Percentiles rank a stretch among this genome's conserved stretches.
Evolutionary conservation across 2,329 filamentous ascomycete genomes (phyloP).

Genomic region (Pseudohalonectria lignicola): DNA sequence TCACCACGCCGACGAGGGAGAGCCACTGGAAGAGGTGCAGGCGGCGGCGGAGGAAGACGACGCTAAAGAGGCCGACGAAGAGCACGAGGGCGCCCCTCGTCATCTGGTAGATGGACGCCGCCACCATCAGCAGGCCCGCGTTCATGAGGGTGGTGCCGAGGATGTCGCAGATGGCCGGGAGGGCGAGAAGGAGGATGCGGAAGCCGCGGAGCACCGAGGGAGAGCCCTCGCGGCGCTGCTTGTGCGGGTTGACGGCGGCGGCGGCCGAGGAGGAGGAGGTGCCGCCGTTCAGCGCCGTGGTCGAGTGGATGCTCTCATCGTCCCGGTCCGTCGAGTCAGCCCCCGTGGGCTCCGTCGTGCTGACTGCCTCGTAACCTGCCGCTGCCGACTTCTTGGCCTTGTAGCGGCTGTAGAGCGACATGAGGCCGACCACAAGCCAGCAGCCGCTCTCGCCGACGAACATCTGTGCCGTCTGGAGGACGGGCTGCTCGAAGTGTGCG

Average conservation of each 20-base stretch:
- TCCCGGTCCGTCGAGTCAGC: slow-evolving; percentile 29
- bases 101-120: slow-evolving; percentile 97
- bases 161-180: slow-evolving; percentile 90
- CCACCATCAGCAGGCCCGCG: slow-evolving; percentile 83
- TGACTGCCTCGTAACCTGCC: slow-evolving; percentile 57
- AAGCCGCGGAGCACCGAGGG: slow-evolving; percentile 57
- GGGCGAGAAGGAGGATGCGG: slow-evolving; percentile 62
- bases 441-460: slow-evolving; percentile 94
- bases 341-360: slow-evolving; percentile 33
- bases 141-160: slow-evolving; percentile 97
- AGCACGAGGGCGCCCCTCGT: slow-evolving; percentile 87
- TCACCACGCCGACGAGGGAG: slow-evolving; percentile 73
- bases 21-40: slow-evolving; percentile 88
- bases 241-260: slow-evolving; percentile 28
- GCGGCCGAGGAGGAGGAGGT: slow-evolving; percentile 19
- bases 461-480: slow-evolving; percentile 96
- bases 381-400: slow-evolving; percentile 26
- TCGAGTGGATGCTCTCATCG: slow-evolving; percentile 30
- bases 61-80: slow-evolving; percentile 92
- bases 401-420: slow-evolving; percentile 54
- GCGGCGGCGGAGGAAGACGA: slow-evolving; percentile 73
- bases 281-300: slow-evolving; percentile 30
- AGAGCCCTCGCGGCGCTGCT: slow-evolving; percentile 29
- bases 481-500: slow-evolving; percentile 80
- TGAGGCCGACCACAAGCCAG: slow-evolving; percentile 76